A percentile compares a stretch with the other conserved stretches of the same genome.
Evolutionary conservation across 345 rosid species (phyloP).

Genomic region (Acer saccharum): DNA sequence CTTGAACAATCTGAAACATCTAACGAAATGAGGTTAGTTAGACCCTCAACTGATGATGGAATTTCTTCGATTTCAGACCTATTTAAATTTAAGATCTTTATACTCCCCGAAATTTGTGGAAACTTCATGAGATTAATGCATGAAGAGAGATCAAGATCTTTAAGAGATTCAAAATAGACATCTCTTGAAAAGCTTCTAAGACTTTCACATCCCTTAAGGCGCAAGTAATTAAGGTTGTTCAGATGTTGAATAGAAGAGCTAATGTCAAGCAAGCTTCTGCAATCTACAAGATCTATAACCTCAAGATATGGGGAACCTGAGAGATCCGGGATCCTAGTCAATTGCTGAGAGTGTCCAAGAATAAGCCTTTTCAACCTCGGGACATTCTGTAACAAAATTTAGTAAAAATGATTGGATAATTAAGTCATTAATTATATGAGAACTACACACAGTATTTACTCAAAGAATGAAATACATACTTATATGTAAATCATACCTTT

Average conservation of each 20-base stretch:
- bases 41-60: neutral
- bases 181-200: slow-evolving; percentile 32
- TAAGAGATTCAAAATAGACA: slow-evolving; percentile 30
- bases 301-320: neutral
- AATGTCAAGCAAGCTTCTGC: neutral
- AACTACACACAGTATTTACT: neutral
- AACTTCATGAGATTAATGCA: slow-evolving; percentile 31
- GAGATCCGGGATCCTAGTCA: neutral
- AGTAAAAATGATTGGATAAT: neutral
- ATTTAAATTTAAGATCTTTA: neutral
- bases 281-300: neutral
- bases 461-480: neutral
- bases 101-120: slow-evolving; percentile 13
- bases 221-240: slow-evolving; percentile 18
- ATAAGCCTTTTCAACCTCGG: neutral
- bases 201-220: slow-evolving; percentile 24
- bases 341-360: neutral
- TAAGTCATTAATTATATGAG: neutral
- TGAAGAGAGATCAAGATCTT: slow-evolving; percentile 17
- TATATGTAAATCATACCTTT: neutral
- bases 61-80: neutral
- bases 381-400: neutral
- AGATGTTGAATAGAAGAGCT: slow-evolving; percentile 17
- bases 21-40: too few species aligned
- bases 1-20: neutral